Evolutionary conservation across 148 eudicot species (phyloP), one percentile per base, ranked within the genome.

Genomic region (Rhododendron simsii): DNA sequence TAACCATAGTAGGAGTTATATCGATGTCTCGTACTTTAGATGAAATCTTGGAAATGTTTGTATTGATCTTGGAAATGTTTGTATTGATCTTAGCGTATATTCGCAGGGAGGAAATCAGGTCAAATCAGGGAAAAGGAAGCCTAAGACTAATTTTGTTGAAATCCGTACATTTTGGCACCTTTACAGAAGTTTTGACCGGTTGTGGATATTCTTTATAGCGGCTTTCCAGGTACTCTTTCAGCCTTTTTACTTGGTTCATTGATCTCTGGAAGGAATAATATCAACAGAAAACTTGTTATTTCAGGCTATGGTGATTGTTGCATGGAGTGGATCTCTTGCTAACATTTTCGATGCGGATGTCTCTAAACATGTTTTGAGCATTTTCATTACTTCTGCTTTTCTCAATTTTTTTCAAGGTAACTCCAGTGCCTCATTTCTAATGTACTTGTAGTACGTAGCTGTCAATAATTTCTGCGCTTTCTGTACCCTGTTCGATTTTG

Each of bases 101-200:
- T 87, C 75, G 73, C 93, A 96, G 98, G 90, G 87, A 86, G 87
- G 78, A 47, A 91, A 93, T 83, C 93, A 88, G 76, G 92, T 89
- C 83, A 82, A 85, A 57, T 53, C 87, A 51, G 96, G 93, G 79
- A 94, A 90, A 84, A 93, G 95, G 87, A 95, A 95, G 88, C 98
- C 96, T 28, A 96, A 96, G 90, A 93, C 94, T 74, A 96, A 95
- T 91, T 96, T 96, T 90, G 99, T 95, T 84, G 99, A 96, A 94
- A 86, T 94, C 83, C 99, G 98, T 23, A 96, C 99, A 55, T 96
- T 96, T 91, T 95, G 88, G 93, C 98, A 96, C 91, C 94, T 96
- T 73, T 96, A 90, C 83, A 92, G 98, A 88, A 95, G 96, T 91
- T 96, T 96, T 82, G 99, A 96, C 85, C 93, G 99, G 71, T 89